Evolutionary conservation across 2,329 filamentous ascomycete genomes (phyloP), one percentile per base, ranked within the genome.

Genomic region (Lachnellula hyalina): DNA sequence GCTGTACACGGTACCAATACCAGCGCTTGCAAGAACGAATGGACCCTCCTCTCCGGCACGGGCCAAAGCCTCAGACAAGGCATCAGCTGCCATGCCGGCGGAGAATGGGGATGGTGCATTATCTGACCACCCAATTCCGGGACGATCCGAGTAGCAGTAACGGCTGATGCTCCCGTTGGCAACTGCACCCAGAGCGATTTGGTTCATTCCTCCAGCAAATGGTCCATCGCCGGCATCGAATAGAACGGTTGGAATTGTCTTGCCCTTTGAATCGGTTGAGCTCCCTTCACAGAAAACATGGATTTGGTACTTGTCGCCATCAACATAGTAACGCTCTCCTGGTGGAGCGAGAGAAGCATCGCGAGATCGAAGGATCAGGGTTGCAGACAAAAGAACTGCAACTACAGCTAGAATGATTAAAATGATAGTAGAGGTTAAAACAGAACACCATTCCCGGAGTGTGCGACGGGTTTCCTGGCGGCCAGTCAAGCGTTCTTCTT

Each of bases 131-230:
- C 82, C 93, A 53, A 93, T 81, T 1, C 94, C 94, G 0, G 94
- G 94, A 21, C 94, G 87, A 69, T 99, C 94, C 69, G 90, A 92
- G 72, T 96, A 96, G 77, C 94, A 99, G 74, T 96, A 97, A 56
- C 93, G 85, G 53, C 78, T 76, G 64, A 99, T 94, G 46, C 87
- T 89, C 40, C 90, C 89, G 65, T 94, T 94, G 60, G 83, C 77
- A 61, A 91, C 77, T 1, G 88, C 85, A 53, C 84, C 78, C 56
- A 91, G 83, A 11, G 90, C 89, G 74, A 96, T 90, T 52, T 85
- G 81, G 74, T 91, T 87, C 53, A 99, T 78, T 6, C 86, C 84
- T 63, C 88, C 76, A 69, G 96, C 91, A 15, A 90, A 85, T 0
- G 93, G 85, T 21, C 81, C 75, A 65, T 95, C 89, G 17, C 90